A percentile compares a stretch with the other conserved stretches of the same genome.
Evolutionary conservation across 441 rosid species (phyloP).

Genomic region (Melastoma candidum): DNA sequence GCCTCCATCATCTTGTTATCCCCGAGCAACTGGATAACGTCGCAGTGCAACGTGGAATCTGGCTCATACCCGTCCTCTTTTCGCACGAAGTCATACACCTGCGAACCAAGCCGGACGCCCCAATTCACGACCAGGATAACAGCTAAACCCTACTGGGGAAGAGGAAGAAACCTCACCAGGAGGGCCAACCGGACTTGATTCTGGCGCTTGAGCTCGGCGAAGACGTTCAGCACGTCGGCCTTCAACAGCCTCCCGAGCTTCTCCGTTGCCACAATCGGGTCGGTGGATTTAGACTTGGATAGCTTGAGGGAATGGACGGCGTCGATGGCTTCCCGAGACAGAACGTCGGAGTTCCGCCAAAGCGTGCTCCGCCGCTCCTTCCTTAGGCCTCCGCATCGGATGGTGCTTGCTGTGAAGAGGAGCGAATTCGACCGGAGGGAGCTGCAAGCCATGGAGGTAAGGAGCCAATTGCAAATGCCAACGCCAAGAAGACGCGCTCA

Average conservation of each 20-base stretch:
- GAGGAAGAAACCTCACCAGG: conserved; percentile 22
- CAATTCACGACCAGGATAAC: background rate
- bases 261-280: conserved; percentile 19
- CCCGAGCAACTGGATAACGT: conserved; percentile 38
- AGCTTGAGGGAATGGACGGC: conserved; percentile 48
- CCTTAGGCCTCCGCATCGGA: too few relatives aligned
- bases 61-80: conserved; percentile 49
- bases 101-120: conserved; percentile 10
- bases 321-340: conserved; percentile 50
- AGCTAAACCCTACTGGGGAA: background rate
- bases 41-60: conserved; percentile 28
- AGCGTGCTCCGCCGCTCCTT: conserved; percentile 6
- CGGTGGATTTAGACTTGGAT: conserved; percentile 32
- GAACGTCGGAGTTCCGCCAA: conserved; percentile 38
- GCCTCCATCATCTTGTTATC: conserved; percentile 31
- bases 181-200: conserved; percentile 41
- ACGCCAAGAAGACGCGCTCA: too few relatives aligned
- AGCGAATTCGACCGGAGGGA: too few relatives aligned
- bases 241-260: conserved; percentile 46
- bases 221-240: conserved; percentile 36
- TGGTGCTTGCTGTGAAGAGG: too few relatives aligned
- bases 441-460: too few relatives aligned
- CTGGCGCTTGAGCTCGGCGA: conserved; percentile 38
- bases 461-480: too few relatives aligned
- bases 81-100: conserved; percentile 41